Base-by-base conservation (phyloP, 345 rosid species). In the Lagerstroemia speciosa region DNA sequence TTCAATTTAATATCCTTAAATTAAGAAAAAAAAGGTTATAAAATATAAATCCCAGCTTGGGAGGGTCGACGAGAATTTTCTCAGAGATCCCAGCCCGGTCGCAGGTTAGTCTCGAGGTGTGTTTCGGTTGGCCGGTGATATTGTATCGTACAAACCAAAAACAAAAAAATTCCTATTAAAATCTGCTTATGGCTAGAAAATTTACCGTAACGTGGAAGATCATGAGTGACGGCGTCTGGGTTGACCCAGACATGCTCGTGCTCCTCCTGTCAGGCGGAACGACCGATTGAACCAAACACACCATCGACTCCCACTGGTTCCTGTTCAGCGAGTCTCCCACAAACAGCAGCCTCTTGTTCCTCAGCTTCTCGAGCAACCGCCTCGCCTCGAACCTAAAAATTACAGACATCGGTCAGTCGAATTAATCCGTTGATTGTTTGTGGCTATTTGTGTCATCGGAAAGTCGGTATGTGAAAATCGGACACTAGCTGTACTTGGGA, bases 271-370 rank as follows among this genome's bases (percentile, higher is more conserved):
- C 85, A 17, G 76, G 73, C 41, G 96, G 89, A 75, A 80, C n/a
- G 38, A 72, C 90, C 34, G 99, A 90, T 78, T 95, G 93, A 80
- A 81, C 91, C 83, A 95, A 77, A 76, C 99, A 95, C 74, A 92
- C 67, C 99, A 95, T 86, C 58, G 99, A 94, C 79, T 92, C 99
- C 99, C 99, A 94, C 64, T 94, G 99, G 62, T 95, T 95, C 62
- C 99, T 79, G 74, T 95, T 95, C 69, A 95, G 55, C 11, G 99
- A 95, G 78, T 95, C 99, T 69, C 99, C n/a, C 64, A 40, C n/a
- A 53, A n/a, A 24, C 62, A 33, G 19, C 6, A 75, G 64, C 64
- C 67, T 53, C 53, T 2, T 34, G 60, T n/a, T 52, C 10, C 17
- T 87, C 55, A 95, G 83, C 75, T 88, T 95, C 74, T 88, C 85